Base-by-base conservation (phyloP, 768 basidiomycete genomes). In the Rhizopogon vesiculosus region DNA sequence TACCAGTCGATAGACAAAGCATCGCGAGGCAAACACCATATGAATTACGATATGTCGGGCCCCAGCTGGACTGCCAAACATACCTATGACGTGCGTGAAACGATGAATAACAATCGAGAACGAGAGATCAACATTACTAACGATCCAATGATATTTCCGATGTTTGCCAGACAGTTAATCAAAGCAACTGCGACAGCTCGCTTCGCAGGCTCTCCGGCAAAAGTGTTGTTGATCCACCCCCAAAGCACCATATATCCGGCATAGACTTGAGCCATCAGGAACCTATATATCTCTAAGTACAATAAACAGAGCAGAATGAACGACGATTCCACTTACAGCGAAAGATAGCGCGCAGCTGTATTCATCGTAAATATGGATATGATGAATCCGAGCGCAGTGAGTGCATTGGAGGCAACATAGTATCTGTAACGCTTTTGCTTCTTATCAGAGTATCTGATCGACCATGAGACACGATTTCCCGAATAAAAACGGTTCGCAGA, bases 71-170 rank as follows among this genome's bases (percentile, higher is more conserved):
- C 7, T 84, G 86, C 83, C 84, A 90, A 8, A 80, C 72, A 61
- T 86, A 86, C 38, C 81, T 81, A 58, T 18, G 48, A n/a, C 5
- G 42, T 33, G 28, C 13, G 2, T 25, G 25, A 25, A 25, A 25
- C 25, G 25, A 4, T 25, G 25, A 25, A 25, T 25, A 25, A 25
- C 25, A 25, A 5, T 25, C 25, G 25, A 25, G 25, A 25, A 25
- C 25, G 6, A 46, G 5, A 13, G 31, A 7, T 19, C 18, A 25
- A 25, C 25, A 4, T 25, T 25, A 81, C 82, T 71, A 72, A 92
- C 74, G 89, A 85, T 57, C 91, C 92, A 42, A 82, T 72, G 39
- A 94, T 76, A 72, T 92, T 93, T 1, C 91, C 92, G 5, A 89
- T 76, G 63, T 89, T 85, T 8, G 85, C 86, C 64, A 90, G 82